Base-by-base conservation (phyloP, 139 green algal species). In the Micractinium conductrix region DNA sequence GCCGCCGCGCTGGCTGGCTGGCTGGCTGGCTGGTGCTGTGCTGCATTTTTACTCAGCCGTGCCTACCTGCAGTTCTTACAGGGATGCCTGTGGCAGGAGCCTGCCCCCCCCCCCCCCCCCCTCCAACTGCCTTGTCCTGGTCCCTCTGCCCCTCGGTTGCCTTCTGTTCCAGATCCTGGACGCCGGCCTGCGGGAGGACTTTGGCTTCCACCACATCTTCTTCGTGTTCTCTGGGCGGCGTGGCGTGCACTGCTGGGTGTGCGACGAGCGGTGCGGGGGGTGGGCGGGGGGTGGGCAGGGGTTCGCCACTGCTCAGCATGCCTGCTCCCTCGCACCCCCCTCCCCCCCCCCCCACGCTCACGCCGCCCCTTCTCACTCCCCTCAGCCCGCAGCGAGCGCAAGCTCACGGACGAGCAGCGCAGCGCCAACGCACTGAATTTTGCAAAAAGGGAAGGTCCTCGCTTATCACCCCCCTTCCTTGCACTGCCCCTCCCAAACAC, bases 201-300 rank as follows among this genome's bases (percentile, higher is more conserved):
- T 99, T 90, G 97, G 97, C 28, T 99, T 99, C 87, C 42, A 95
- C 69, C 94, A 99, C 87, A 93, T 99, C 33, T 90, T 99, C 68
- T 99, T 96, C 93, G 97, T 99, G 21, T 99, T 96, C 91, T 99
- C 96, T 0, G 97, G 97, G 0, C 91, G 97, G 7, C 91, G 97
- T 74, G 97, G 97, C 26, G 92, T 99, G 50, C 97, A 99, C 76
- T 97, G 93, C 87, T 99, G 97, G 97, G 96, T 99, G 53, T 98
- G 96, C 84, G 97, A 99, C 71, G 85, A 93, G 44, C 92, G 92
- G 94, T 97, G 67, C 14, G 81, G 0, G 10, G 12, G 26, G 38
- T 6, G 44, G 88, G 10, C 48, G 78, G 50, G 50, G 43, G 53
- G 38, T 82, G 76, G 45, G 33, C 33, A 43, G 40, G 40, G 42